phyloP scores from a whole-genome alignment of 1,139 yeast species.

The Hemisphaericaspora xylofermentans region DNA sequence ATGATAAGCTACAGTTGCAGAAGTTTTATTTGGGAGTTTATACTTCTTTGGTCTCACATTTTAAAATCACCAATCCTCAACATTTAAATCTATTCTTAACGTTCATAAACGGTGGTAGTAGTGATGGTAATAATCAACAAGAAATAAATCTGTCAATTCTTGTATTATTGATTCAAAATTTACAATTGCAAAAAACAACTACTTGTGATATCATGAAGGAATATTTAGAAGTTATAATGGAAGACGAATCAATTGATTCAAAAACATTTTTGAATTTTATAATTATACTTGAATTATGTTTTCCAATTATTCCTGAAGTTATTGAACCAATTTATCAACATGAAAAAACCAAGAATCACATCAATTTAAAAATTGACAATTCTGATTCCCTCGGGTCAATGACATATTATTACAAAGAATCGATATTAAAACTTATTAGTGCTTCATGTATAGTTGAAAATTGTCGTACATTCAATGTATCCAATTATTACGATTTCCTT shows the following conservation, averaged over 20 bases:
- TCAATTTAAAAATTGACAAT: conserved; percentile 7
- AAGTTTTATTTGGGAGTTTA: conserved; percentile 16
- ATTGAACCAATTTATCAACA: conserved; percentile 21
- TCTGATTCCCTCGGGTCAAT: too few relatives aligned
- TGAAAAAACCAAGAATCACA: conserved; percentile 19
- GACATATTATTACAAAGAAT: not conserved
- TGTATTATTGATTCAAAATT: conserved; percentile 25
- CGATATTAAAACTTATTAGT: conserved; percentile 26
- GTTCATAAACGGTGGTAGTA: too few relatives aligned
- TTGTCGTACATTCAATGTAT: conserved; percentile 33
- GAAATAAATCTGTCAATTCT: conserved; percentile 21
- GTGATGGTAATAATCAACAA: conserved; percentile 19
- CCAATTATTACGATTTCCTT: conserved; percentile 30
- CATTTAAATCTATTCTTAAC: conserved; percentile 27
- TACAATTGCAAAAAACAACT: conserved; percentile 19
- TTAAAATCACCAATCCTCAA: conserved; percentile 19
- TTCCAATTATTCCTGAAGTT: conserved; percentile 27
- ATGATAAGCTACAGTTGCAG: too few relatives aligned
- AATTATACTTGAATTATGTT: conserved; percentile 22
- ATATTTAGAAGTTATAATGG: conserved; percentile 27
- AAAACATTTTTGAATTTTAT: conserved; percentile 23
- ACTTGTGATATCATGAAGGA: conserved; percentile 21
- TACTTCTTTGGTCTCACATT: conserved; percentile 16
- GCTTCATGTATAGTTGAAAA: conserved; percentile 38
- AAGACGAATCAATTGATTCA: conserved; percentile 14